Conservation (phyloP, 2,329 filamentous ascomycete genomes). For the Phyllosticta citrichinensis region DNA sequence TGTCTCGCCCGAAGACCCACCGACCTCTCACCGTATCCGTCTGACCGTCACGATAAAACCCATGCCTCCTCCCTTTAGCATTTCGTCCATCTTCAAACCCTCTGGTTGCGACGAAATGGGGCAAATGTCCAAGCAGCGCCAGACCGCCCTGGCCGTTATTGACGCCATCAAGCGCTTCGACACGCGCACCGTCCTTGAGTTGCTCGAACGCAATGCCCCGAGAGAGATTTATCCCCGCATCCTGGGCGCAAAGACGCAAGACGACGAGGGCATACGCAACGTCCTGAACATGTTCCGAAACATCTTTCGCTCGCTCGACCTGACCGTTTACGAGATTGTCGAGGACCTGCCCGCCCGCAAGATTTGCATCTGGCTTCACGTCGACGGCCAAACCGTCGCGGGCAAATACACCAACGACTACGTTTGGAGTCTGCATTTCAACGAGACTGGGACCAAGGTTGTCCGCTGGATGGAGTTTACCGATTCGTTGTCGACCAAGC, state of each 20-base stretch:
- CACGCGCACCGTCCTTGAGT: slow-evolving; percentile 1
- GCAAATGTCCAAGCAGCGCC: slow-evolving; percentile 16
- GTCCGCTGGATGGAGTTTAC: slow-evolving; percentile 9
- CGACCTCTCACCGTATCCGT: not conserved
- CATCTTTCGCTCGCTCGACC: slow-evolving; percentile 3
- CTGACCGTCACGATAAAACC: not conserved
- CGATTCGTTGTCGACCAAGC: slow-evolving; percentile 1
- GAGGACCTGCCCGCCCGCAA: slow-evolving; percentile 6
- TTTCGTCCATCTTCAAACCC: not conserved
- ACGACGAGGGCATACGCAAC: not conserved
- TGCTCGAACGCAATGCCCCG: slow-evolving; percentile 3
- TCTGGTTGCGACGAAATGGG: not conserved
- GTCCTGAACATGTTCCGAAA: slow-evolving; percentile 4
- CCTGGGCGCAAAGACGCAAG: slow-evolving; percentile 1
- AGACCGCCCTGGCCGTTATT: slow-evolving; percentile 14
- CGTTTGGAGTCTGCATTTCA: slow-evolving; percentile 8
- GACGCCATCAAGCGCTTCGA: slow-evolving; percentile 10
- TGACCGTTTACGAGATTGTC: slow-evolving; percentile 5
- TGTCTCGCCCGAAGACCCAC: not conserved
- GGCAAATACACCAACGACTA: slow-evolving; percentile 16
- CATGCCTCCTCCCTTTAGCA: not conserved
- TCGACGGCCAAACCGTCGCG: slow-evolving; percentile 9
- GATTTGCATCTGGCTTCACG: slow-evolving; percentile 5
- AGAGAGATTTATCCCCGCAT: slow-evolving; percentile 8
- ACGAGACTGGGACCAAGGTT: slow-evolving; percentile 5